A percentile compares a stretch with the other conserved stretches of the same genome.
Conservation (phyloP, 495 filamentous ascomycete species). For the Trichoderma orchidacearum region DNA sequence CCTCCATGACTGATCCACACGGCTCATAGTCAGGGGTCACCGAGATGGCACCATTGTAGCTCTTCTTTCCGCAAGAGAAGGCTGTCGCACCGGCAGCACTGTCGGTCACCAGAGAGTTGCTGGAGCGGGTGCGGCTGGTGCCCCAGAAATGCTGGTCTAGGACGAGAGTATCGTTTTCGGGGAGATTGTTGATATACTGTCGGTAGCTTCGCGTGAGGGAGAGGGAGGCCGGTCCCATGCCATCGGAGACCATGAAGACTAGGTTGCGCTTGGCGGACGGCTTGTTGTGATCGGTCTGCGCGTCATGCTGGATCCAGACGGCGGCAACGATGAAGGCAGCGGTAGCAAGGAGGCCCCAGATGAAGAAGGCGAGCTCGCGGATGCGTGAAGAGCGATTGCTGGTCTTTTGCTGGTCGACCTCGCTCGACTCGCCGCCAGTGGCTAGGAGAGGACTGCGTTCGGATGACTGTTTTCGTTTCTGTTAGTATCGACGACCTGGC, state of each 20-base stretch:
- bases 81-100: slow-evolving; percentile 92
- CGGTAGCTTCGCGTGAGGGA: slow-evolving; percentile 71
- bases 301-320: slow-evolving; percentile 55
- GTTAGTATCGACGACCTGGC: not conserved
- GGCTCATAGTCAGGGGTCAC: slow-evolving; percentile 72
- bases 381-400: slow-evolving; percentile 6
- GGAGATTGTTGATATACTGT: slow-evolving; percentile 52
- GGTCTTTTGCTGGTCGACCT: not conserved
- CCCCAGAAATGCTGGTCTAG: slow-evolving; percentile 83
- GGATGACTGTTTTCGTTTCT: not conserved
- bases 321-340: slow-evolving; percentile 61
- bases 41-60: slow-evolving; percentile 91
- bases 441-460: slow-evolving; percentile 2
- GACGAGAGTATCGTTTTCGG: slow-evolving; percentile 55
- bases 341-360: slow-evolving; percentile 84
- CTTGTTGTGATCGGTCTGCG: slow-evolving; percentile 20
- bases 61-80: slow-evolving; percentile 84
- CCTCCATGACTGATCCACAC: slow-evolving; percentile 90
- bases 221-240: slow-evolving; percentile 90
- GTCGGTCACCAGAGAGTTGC: slow-evolving; percentile 74
- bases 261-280: slow-evolving; percentile 64
- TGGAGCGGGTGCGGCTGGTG: slow-evolving; percentile 73
- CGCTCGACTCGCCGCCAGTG: not conserved
- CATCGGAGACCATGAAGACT: slow-evolving; percentile 98
- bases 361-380: slow-evolving; percentile 56